Base-by-base conservation (phyloP, 768 basidiomycete species). In the Daedalea quercina region DNA sequence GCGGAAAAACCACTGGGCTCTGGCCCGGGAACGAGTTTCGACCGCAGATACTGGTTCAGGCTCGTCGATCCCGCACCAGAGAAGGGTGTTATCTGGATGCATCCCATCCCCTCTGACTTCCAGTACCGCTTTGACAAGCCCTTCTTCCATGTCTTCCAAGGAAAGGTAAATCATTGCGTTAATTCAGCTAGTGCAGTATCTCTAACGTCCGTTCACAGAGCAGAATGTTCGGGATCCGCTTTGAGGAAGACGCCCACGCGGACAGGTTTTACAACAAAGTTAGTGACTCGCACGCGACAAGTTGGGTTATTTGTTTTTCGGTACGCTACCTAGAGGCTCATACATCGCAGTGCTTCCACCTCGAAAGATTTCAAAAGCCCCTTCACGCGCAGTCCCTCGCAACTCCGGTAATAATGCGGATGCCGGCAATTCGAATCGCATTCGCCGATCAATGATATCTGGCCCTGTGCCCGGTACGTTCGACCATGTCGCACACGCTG, bases 91-190 rank as follows among this genome's bases (percentile, higher is more conserved):
- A 73, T 84, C 9, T 88, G 86, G 86, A 75, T 78, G 66, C 85
- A 87, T 69, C 77, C 77, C 55, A 72, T 87, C 50, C 80, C 81
- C 0, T 69, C 71, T 43, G 69, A 71, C 44, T 77, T 85, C 60
- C 76, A 83, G 50, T 97, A 94, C 66, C 77, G 80, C 60, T 76
- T 85, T 59, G 92, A 96, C 67, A 81, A 87, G 52, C 88, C 91
- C 2, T 95, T 95, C 73, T 96, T 96, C 70, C 92, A 97, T 67
- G 77, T 84, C 35, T 94, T 95, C 69, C 80, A 84, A 44, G 90
- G 89, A 40, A 80, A 86, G 71, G 94, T 94, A 63, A 31, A 11
- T 11, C 65, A 89, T 59, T 43, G 48, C 33, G 24, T 47, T 44
- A 37, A 40, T 54, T 35, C 23, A 11, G 50, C 55, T 59, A n/a